phyloP scores from a whole-genome alignment of 2,329 filamentous ascomycete species.

The Ceratocystis ficicola region DNA sequence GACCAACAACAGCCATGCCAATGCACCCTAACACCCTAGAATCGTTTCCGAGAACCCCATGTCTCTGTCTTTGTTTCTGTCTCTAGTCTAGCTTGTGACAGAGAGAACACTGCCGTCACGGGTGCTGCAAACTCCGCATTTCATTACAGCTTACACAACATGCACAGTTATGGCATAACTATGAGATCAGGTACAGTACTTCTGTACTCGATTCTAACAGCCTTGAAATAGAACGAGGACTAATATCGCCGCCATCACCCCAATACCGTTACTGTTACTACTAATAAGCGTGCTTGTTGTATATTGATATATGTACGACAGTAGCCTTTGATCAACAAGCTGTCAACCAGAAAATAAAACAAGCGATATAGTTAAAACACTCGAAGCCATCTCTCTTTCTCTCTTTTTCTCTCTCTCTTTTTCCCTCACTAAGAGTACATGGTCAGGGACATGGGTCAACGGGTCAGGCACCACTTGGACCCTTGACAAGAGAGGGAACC shows the following conservation, averaged over 20 bases:
- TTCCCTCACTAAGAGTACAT: background rate
- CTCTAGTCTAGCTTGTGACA: background rate
- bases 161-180: too few relatives aligned
- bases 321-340: background rate
- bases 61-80: too few relatives aligned
- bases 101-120: background rate
- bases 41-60: too few relatives aligned
- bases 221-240: too few relatives aligned
- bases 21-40: background rate
- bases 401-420: background rate
- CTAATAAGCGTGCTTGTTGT: too few relatives aligned
- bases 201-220: too few relatives aligned
- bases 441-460: conserved; percentile 4
- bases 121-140: background rate
- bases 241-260: too few relatives aligned
- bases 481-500: background rate
- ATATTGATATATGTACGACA: too few relatives aligned
- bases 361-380: background rate
- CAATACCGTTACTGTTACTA: too few relatives aligned
- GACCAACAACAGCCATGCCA: too few relatives aligned
- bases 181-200: too few relatives aligned
- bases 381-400: background rate
- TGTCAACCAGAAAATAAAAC: background rate
- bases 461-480: conserved; percentile 1
- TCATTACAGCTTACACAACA: too few relatives aligned